Base-by-base conservation (phyloP, 2,329 filamentous ascomycete genomes). In the Pyrenophora teres region DNA sequence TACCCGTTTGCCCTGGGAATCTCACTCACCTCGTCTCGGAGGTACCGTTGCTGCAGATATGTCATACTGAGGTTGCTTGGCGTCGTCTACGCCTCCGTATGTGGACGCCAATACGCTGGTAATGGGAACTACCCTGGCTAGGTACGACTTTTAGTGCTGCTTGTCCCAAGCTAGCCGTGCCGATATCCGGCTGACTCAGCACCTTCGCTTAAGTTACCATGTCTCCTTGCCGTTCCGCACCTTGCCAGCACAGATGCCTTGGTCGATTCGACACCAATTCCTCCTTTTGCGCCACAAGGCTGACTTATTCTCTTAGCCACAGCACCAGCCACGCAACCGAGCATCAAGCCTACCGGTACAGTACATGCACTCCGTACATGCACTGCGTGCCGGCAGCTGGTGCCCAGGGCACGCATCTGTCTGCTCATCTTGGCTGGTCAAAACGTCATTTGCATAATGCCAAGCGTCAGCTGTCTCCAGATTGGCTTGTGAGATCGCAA, bases 41-140 rank as follows among this genome's bases (percentile, higher is more conserved):
- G 12, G 41, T 40, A 41, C 47, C 47, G 31, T 45, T 19, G 13
- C 40, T 48, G 41, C 44, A 49, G 32, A 33, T 40, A 44, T 57
- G 55, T 46, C 52, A 50, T 55, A 57, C 48, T 23, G 36, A 39
- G 37, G 44, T 27, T 38, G 16, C 51, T 57, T 57, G 54, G 54
- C 19, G 5, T 3, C 3, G 5, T 21, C 51, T n/a, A 39, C 38
- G 38, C 18, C 18, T 45, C 38, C 45, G 32, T 12, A 38, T 43
- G 30, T 37, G 39, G 49, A 41, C 27, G 50, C 39, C 44, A 21
- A 40, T 18, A 48, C 27, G 32, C 10, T 54, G 39, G 23, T 48
- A 25, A 18, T 46, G 23, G 42, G 30, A 40, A 47, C 38, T 35
- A 43, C 30, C 40, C 39, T 46, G 19, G 38, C 19, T 25, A 30